Conservation (phyloP, 148 eudicot species). For the Vaccinium darrowii region DNA sequence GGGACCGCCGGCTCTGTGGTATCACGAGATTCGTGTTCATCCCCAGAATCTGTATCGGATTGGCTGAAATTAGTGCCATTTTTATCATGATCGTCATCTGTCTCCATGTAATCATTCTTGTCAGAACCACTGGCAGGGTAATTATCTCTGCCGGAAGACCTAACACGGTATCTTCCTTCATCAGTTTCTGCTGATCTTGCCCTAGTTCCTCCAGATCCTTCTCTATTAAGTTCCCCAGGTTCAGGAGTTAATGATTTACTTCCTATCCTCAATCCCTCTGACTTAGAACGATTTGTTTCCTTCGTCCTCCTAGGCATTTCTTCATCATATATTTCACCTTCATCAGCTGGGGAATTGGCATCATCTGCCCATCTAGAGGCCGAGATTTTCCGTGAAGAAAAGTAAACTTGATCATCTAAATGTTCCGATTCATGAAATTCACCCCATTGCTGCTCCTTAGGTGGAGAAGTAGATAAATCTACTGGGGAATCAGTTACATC, state of each 20-base stretch:
- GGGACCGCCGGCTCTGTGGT: constrained; percentile 51
- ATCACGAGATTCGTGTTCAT: constrained; percentile 38
- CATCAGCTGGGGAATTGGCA: constrained; percentile 77
- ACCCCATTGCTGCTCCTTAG: constrained; percentile 35
- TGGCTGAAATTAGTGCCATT: constrained; percentile 45
- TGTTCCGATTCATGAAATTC: constrained; percentile 33
- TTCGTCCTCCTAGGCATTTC: constrained; percentile 32
- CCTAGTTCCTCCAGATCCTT: constrained; percentile 46
- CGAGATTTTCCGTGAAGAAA: constrained; percentile 49
- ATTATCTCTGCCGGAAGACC: constrained; percentile 59
- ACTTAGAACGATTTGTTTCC: constrained; percentile 29
- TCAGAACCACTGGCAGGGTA: constrained; percentile 37
- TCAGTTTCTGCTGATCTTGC: constrained; percentile 58
- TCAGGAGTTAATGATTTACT: constrained; percentile 65
- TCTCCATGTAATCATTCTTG: constrained; percentile 61
- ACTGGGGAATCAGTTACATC: constrained; percentile 26
- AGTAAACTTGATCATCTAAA: constrained; percentile 24
- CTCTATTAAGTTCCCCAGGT: constrained; percentile 46
- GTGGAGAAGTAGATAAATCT: constrained; percentile 29
- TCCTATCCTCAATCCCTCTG: constrained; percentile 36
- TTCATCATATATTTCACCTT: constrained; percentile 64
- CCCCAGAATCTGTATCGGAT: constrained; percentile 61
- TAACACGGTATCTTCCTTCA: constrained; percentile 42
- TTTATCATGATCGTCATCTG: constrained; percentile 47
- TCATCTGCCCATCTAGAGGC: constrained; percentile 94